Conservation (phyloP, 768 basidiomycete genomes). For the Fomitopsis serialis region DNA sequence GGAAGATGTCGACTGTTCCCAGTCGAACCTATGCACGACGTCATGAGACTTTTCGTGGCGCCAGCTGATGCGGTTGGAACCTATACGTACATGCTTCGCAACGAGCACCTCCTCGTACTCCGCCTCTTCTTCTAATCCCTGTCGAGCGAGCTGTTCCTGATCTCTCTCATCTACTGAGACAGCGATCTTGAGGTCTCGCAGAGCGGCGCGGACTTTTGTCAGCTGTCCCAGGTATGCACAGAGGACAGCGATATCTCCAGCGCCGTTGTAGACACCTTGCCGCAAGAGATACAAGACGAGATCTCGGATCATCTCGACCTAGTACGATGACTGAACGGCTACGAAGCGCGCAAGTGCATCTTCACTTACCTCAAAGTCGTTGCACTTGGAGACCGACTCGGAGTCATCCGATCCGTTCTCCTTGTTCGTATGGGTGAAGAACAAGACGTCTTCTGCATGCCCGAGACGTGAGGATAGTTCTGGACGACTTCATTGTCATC, state of each 20-base stretch:
- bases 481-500: constrained; percentile 51
- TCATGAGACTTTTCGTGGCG: constrained; percentile 19
- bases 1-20: constrained; percentile 75
- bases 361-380: constrained; percentile 56
- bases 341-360: constrained; percentile 19
- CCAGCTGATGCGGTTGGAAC: constrained; percentile 7
- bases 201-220: constrained; percentile 36
- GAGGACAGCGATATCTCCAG: constrained; percentile 49
- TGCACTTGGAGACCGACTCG: constrained; percentile 60
- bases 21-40: constrained; percentile 65
- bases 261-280: constrained; percentile 41
- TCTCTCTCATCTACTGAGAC: constrained; percentile 69
- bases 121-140: constrained; percentile 35
- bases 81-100: constrained; percentile 40
- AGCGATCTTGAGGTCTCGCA: constrained; percentile 41
- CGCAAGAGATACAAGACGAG: constrained; percentile 47
- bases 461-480: constrained; percentile 50
- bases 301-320: constrained; percentile 43
- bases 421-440: constrained; percentile 54
- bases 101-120: constrained; percentile 43
- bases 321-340: constrained; percentile 1
- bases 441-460: constrained; percentile 61
- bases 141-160: constrained; percentile 50
- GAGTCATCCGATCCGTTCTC: constrained; percentile 67
- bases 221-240: constrained; percentile 51